phyloP scores from a whole-genome alignment of 1,139 yeast genomes.

The Taiozyma sp. region DNA sequence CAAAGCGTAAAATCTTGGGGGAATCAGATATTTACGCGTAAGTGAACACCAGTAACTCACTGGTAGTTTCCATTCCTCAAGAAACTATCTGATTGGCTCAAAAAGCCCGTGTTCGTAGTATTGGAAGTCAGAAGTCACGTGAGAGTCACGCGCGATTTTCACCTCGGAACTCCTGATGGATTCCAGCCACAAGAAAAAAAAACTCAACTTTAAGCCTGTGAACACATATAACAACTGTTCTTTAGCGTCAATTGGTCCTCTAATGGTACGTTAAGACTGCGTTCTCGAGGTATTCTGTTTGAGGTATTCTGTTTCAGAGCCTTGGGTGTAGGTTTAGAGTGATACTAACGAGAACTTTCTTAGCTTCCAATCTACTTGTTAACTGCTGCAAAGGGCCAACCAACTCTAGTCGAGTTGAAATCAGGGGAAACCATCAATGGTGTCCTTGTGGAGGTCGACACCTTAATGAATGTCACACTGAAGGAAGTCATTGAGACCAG shows the following conservation, averaged over 20 bases:
- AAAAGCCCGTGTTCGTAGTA: not conserved
- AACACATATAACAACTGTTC: not conserved
- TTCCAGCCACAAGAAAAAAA: not conserved
- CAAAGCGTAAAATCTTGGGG: not conserved
- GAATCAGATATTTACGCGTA: not conserved
- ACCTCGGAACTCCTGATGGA: not conserved
- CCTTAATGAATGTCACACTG: slow-evolving; percentile 93
- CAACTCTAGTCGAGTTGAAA: slow-evolving; percentile 84
- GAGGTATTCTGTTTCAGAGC: not conserved
- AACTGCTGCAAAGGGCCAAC: slow-evolving; percentile 88
- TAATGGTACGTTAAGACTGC: not conserved
- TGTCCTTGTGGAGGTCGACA: slow-evolving; percentile 77
- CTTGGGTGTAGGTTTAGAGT: not conserved
- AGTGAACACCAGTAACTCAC: not conserved
- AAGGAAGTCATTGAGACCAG: slow-evolving; percentile 72
- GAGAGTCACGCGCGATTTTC: not conserved
- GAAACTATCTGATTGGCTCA: not conserved
- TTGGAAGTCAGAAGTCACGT: not conserved
- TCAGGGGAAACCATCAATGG: slow-evolving; percentile 91
- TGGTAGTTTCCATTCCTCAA: not conserved
- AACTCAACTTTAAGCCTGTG: not conserved
- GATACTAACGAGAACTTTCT: not conserved
- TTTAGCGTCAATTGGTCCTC: not conserved
- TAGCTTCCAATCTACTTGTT: slow-evolving; percentile 86
- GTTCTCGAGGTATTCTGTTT: not conserved